Conservation (phyloP, 2,329 filamentous ascomycete species). For the Arthrobotrys entomopaga region DNA sequence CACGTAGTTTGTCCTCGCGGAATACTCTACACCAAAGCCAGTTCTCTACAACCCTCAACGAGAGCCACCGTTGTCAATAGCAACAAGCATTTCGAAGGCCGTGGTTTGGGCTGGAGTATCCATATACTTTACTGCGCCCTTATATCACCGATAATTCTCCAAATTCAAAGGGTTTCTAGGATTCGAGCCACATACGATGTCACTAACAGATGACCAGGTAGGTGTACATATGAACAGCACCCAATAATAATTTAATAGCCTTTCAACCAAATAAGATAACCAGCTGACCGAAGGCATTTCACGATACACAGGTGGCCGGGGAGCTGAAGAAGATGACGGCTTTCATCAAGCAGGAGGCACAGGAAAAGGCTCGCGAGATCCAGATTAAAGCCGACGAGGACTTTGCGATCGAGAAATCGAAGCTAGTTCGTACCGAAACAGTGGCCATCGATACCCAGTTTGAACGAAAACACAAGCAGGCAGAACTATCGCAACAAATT, state of each 20-base stretch:
- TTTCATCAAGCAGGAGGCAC: constrained; percentile 98
- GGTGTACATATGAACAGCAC: no score
- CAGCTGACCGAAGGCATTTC: background rate
- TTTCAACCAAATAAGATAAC: background rate
- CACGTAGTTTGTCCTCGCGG: background rate
- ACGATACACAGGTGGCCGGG: constrained; percentile 78
- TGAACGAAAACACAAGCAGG: constrained; percentile 99
- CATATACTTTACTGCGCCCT: no score
- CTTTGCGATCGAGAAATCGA: constrained; percentile 98
- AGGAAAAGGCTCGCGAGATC: constrained; percentile 97
- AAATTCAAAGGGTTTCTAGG: background rate
- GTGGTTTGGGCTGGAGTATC: no score
- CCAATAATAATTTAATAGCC: no score
- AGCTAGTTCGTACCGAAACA: constrained; percentile 95
- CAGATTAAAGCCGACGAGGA: constrained; percentile 98
- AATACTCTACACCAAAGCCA: background rate
- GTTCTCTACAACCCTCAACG: no score
- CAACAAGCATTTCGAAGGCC: no score
- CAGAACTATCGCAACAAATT: constrained; percentile 98
- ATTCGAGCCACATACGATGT: constrained; percentile 17
- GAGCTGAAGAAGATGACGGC: constrained; percentile 99
- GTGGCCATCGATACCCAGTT: constrained; percentile 90
- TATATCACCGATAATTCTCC: background rate
- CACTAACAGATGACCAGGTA: constrained; percentile 48
- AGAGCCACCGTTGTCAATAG: no score